Base-by-base conservation (phyloP, 1,284 basidiomycete genomes). In the Peniophora sp. region DNA sequence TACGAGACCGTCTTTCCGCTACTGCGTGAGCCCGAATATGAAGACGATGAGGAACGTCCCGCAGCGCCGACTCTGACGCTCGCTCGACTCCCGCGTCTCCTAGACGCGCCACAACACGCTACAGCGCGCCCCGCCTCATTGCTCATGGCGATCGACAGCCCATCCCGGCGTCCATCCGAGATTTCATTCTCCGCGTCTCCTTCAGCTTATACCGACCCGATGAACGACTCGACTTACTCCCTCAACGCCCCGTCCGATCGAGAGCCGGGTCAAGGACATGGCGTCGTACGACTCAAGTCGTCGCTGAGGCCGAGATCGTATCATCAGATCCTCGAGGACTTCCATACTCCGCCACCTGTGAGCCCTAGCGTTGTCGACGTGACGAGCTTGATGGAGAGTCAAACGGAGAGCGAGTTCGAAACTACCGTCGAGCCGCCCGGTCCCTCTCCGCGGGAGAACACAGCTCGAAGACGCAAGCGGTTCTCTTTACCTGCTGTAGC, bases 1-100 rank as follows among this genome's bases (percentile, higher is more conserved):
- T 95, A 88, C 62, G 87, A 92, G 57, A 80, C 85, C 12, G 85
- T 92, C 12, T 95, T 95, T 58, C 84, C 86, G 2, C 49, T 88
- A n/a, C 61, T 84, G 14, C 55, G n/a, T 41, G 38, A 41, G 38
- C 38, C 38, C 12, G 38, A 17, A 56, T n/a, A 52, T 54, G 1
- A 50, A 52, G 25, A 54, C 51, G 51, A 32, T 32, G 27, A 32
- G 12, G 27, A 32, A 12, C 35, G 57, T 53, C 51, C 59, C 10
- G 47, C 60, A 1, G 58, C 59, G 3, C 63, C 64, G 2, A 65
- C 63, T 17, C 61, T 66, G 25, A 70, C 81, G 1, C 63, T 83
- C 8, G 73, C 75, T 2, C 72, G 73, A 38, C 68, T 84, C 47
- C 78, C 77, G 23, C 60, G 59, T 3, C 64, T 58, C 54, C 63